Conservation (phyloP, 352 stramenopile species). For the Phytophthora sojae region DNA sequence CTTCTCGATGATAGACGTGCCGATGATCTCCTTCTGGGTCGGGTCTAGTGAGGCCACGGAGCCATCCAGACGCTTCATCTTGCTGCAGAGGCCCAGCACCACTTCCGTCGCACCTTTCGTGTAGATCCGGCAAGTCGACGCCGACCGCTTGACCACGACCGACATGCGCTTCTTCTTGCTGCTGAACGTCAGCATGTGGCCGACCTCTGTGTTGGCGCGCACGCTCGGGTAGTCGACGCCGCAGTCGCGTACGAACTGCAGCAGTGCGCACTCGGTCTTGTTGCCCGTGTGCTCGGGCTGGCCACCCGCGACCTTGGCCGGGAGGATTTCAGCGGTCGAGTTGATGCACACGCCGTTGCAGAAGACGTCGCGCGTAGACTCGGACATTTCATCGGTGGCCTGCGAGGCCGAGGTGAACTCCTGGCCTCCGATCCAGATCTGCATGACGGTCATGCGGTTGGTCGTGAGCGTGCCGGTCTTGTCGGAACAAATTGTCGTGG, state of each 20-base stretch:
- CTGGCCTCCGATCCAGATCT: conserved; percentile 78
- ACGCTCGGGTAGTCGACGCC: conserved; percentile 68
- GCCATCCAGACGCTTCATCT: conserved; percentile 72
- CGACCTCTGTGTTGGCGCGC: conserved; percentile 58
- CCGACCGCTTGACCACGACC: conserved; percentile 62
- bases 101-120: conserved; percentile 83
- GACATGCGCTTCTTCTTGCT: conserved; percentile 89
- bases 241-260: conserved; percentile 78
- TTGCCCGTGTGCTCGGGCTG: conserved; percentile 83
- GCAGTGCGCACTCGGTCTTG: conserved; percentile 82
- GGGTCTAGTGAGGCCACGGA: conserved; percentile 58
- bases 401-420: conserved; percentile 64
- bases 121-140: conserved; percentile 69
- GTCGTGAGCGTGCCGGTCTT: conserved; percentile 98
- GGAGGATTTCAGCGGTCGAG: conserved; percentile 78
- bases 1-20: conserved; percentile 72
- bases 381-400: conserved; percentile 63
- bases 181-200: conserved; percentile 86
- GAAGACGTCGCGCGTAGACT: conserved; percentile 70
- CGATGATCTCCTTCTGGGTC: conserved; percentile 74
- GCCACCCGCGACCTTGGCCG: conserved; percentile 51
- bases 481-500: conserved; percentile 97
- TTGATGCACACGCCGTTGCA: conserved; percentile 77
- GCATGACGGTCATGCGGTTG: conserved; percentile 97
- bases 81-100: conserved; percentile 73